Base-by-base conservation (phyloP, 2,329 filamentous ascomycete genomes). In the Gyromitra esculenta region DNA sequence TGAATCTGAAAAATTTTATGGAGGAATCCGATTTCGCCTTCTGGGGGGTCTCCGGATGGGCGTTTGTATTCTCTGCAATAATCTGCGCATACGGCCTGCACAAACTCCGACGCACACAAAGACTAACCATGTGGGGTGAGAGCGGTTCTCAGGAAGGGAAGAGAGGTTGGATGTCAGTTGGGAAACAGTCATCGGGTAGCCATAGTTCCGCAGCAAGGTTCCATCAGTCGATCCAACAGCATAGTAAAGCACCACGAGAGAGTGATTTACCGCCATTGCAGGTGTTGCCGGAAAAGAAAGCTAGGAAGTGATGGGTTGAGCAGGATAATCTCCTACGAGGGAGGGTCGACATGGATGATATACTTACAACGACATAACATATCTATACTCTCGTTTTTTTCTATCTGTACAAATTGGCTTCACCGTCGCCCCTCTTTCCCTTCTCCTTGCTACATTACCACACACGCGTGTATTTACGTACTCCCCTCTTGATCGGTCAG, bases 1-100 rank as follows among this genome's bases (percentile, higher is more conserved):
- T 98, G 94, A 99, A 99, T 85, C 86, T 99, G 79, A 96, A 97
- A 83, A 98, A 98, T 84, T 98, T 97, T 84, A 93, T 98, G 81
- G 96, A 99, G 85, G 95, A 98, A 83, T 94, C 92, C 0, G 89
- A 93, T 83, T 88, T 93, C 83, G 96, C 95, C 9, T 98, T 99
- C 83, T 87, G 87, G 60, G 89, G 89, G 69, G 90, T 99, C 76
- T 93, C 91, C 1, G 86, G 85, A 18, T 86, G 88, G 77, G 96
- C 92, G 73, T 87, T 91, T 73, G 81, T 91, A 73, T 90, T 94
- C 83, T 93, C 92, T 13, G 87, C 91, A 70, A 81, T 94, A 7
- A 92, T 97, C 66, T 95, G 92, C 85, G 88, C 89, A 81, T 97
- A 95, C 84, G 94, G 96, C 4, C 87, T 98, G 62, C 87, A 88